Conservation (phyloP, 441 rosid species). For the Hura crepitans region DNA sequence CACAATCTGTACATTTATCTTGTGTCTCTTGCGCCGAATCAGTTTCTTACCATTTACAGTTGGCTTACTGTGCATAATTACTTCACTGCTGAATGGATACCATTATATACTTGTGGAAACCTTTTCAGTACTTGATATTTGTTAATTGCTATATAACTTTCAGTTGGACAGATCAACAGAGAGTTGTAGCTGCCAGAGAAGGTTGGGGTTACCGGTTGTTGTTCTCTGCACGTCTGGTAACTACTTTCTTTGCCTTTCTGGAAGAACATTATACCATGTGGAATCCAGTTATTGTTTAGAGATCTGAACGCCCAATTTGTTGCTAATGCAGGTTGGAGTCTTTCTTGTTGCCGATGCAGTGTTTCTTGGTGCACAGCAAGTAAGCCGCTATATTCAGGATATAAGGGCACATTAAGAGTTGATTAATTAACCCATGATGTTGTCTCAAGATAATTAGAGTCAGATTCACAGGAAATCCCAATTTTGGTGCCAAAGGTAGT, state of each 20-base stretch:
- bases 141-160: slow-evolving; percentile 19
- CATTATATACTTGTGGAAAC: neutral
- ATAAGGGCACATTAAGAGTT: slow-evolving; percentile 52
- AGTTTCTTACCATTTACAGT: neutral
- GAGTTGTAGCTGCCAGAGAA: slow-evolving; percentile 86
- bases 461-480: slow-evolving; percentile 18
- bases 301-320: slow-evolving; percentile 12
- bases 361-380: slow-evolving; percentile 66
- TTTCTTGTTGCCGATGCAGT: slow-evolving; percentile 67
- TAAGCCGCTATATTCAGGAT: slow-evolving; percentile 57
- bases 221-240: slow-evolving; percentile 80
- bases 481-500: slow-evolving; percentile 32
- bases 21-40: neutral
- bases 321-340: slow-evolving; percentile 58
- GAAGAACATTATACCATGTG: neutral
- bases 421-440: slow-evolving; percentile 13
- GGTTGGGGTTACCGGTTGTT: slow-evolving; percentile 83
- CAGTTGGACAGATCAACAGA: slow-evolving; percentile 97
- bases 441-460: slow-evolving; percentile 7
- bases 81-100: slow-evolving; percentile 2
- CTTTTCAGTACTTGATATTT: neutral
- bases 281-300: neutral
- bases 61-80: neutral
- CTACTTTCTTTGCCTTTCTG: neutral
- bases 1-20: neutral